Percentiles rank a stretch among this genome's conserved stretches.
phyloP scores from a whole-genome alignment of 1,139 yeast genomes.

The Lodderomyces parapsilosis region DNA sequence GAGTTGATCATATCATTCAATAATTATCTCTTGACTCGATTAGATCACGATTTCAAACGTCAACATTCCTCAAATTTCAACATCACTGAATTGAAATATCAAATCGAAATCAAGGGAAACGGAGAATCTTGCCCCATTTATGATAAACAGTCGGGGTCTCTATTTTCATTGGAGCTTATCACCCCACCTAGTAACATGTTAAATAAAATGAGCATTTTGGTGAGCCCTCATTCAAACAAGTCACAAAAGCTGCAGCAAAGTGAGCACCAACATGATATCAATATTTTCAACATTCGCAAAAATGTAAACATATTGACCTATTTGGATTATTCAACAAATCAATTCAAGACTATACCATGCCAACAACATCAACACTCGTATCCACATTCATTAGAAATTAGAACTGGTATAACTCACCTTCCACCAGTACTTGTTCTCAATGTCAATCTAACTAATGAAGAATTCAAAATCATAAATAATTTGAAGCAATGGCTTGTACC shows the following conservation, averaged over 20 bases:
- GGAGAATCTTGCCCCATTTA: conserved; percentile 33
- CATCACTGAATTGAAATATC: conserved; percentile 29
- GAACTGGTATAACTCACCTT: conserved; percentile 43
- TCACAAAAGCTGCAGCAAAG: conserved; percentile 4
- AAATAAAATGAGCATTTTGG: conserved; percentile 25
- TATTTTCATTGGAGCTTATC: conserved; percentile 30
- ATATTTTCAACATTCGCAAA: conserved; percentile 14
- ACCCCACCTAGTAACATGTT: conserved; percentile 31
- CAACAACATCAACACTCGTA: conserved; percentile 19
- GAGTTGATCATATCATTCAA: conserved; percentile 55
- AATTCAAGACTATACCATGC: conserved; percentile 47
- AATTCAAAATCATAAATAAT: conserved; percentile 34
- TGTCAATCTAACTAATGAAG: conserved; percentile 52
- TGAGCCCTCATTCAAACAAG: conserved; percentile 15
- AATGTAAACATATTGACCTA: conserved; percentile 37
- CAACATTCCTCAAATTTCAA: conserved; percentile 18
- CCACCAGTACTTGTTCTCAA: conserved; percentile 72
- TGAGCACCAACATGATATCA: conserved; percentile 8
- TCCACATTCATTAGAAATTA: conserved; percentile 53
- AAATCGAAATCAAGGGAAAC: conserved; percentile 36
- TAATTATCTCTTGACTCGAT: conserved; percentile 53
- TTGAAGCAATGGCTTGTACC: conserved; percentile 60
- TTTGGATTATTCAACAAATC: conserved; percentile 60
- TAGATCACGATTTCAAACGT: conserved; percentile 46
- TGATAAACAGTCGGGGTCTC: conserved; percentile 24